phyloP scores from a whole-genome alignment of 257 asterid species.

The Misopates orontium region DNA sequence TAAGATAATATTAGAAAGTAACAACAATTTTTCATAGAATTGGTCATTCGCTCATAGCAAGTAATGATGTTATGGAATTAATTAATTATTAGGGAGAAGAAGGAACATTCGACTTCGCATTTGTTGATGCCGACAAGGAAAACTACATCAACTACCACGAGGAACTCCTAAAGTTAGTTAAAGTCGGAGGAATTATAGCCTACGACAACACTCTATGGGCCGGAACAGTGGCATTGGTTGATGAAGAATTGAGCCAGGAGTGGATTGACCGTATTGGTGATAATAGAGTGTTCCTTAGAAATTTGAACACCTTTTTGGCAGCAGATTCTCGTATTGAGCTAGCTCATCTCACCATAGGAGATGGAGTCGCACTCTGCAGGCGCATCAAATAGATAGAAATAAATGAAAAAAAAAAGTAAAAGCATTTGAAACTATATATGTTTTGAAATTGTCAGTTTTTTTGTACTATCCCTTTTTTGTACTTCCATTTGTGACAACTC shows the following conservation, averaged over 20 bases:
- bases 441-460: no score
- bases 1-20: no score
- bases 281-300: slow-evolving; percentile 26
- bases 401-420: no score
- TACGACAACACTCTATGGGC: slow-evolving; percentile 61
- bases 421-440: no score
- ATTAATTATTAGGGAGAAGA: slow-evolving; percentile 49
- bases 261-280: slow-evolving; percentile 37
- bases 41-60: no score
- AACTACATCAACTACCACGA: slow-evolving; percentile 56
- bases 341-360: slow-evolving; percentile 51
- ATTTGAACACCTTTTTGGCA: slow-evolving; percentile 45
- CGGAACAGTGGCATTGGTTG: slow-evolving; percentile 47
- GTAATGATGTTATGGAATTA: no score
- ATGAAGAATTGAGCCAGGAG: slow-evolving; percentile 41
- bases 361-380: slow-evolving; percentile 56
- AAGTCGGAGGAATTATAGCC: slow-evolving; percentile 49
- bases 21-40: no score
- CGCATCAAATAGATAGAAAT: slow-evolving; percentile 37
- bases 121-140: slow-evolving; percentile 59
- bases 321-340: slow-evolving; percentile 46
- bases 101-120: slow-evolving; percentile 57
- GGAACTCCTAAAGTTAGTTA: slow-evolving; percentile 38
- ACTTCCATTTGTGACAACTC: no score
- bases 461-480: no score